phyloP scores from a whole-genome alignment of 495 filamentous ascomycete genomes.

The Penicillium cataractarum region DNA sequence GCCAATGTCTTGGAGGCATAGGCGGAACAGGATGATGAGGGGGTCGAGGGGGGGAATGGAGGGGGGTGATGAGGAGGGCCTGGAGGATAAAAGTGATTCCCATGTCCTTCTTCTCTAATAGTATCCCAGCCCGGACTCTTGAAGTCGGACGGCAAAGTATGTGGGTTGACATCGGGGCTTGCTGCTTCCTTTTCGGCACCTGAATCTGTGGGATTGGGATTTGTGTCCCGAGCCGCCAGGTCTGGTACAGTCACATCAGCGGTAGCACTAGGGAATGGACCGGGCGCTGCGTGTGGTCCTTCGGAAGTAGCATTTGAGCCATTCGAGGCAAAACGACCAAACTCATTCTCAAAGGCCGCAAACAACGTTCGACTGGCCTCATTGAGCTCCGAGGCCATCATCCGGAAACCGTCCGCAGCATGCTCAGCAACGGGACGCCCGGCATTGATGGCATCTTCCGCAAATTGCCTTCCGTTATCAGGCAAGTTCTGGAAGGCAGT shows the following conservation, averaged over 20 bases:
- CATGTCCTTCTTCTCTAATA: not conserved
- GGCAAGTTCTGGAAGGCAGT: constrained; percentile 47
- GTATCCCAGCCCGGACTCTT: not conserved
- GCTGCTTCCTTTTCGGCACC: constrained; percentile 1
- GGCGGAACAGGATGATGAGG: constrained; percentile 2
- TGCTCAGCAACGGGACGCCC: constrained; percentile 47
- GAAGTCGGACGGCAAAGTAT: not conserved
- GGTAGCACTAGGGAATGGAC: constrained; percentile 4
- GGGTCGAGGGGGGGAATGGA: not conserved
- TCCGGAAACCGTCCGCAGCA: constrained; percentile 44
- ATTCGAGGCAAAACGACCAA: constrained; percentile 25
- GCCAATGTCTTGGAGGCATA: constrained; percentile 5
- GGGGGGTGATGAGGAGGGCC: not conserved
- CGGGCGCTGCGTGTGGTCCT: constrained; percentile 6
- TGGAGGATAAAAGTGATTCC: not conserved
- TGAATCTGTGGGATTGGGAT: not conserved
- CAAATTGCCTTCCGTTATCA: constrained; percentile 39
- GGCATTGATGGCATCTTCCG: constrained; percentile 39
- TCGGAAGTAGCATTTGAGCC: constrained; percentile 8
- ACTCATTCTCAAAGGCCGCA: constrained; percentile 45
- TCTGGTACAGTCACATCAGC: not conserved
- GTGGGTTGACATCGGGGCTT: not conserved
- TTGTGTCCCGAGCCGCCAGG: not conserved
- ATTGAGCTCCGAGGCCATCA: constrained; percentile 50
- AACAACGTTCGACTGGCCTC: constrained; percentile 47